Base-by-base conservation (phyloP, 306 rosid genomes). In the Vicia sativa region DNA sequence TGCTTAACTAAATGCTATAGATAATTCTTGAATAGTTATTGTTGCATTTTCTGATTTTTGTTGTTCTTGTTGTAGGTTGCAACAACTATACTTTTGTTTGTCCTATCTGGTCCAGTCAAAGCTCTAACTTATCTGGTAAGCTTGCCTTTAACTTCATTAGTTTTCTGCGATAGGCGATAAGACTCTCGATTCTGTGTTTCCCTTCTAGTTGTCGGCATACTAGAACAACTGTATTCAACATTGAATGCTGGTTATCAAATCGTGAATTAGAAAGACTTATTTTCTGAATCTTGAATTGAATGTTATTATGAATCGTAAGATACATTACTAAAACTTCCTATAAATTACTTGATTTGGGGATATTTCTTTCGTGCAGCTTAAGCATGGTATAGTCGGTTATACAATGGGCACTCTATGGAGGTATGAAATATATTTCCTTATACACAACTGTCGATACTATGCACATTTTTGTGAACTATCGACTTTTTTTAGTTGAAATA, bases 401-500 rank as follows among this genome's bases (percentile, higher is more conserved):
- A 74, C 97, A 26, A 88, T 88, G 97, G 99, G 96, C 44, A 54
- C 90, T 62, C 76, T 93, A 72, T 93, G 97, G 99, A 90, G 99
- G 97, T 90, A 93, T 52, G 91, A 14, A 5, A 5, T 6, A 6
- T 44, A n/a, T n/a, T 7, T 5, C 15, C 8, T 43, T 45, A 14
- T 14, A 1, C 16, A 45, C 19, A 6, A 21, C 54, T 48, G 15
- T 48, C 16, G 11, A 48, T 48, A 18, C 6, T 18, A 16, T 16
- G 26, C 55, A 48, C 5, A 15, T 16, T 16, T 16, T 48, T 7
- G 25, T 48, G 54, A 48, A 15, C 25, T 1, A 16, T 16, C 2
- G 25, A 7, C 2, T 21, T 7, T 15, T 46, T 48, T 16, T 7
- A 48, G 54, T 48, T 48, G 54, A 48, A 48, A 48, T 48, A 48